Evolutionary conservation across 106 monocot genomes (phyloP).

Genomic region (Gastrodia elata): DNA sequence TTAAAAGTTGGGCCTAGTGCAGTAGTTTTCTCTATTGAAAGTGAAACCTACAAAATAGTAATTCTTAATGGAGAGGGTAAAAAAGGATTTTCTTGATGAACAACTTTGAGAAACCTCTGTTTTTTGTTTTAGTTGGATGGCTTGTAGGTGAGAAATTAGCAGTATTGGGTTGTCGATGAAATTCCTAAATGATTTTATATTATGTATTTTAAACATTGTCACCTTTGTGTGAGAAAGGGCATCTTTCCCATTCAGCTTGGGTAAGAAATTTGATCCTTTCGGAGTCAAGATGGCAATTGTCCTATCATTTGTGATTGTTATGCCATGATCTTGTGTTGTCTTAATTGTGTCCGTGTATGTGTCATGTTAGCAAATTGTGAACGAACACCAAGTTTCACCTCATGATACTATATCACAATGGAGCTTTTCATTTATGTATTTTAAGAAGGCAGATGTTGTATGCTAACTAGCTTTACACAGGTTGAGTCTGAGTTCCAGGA

Average conservation of each 20-base stretch:
- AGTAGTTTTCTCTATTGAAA: no score
- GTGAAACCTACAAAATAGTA: no score
- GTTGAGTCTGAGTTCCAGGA: conserved; percentile 89
- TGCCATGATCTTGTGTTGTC: neutral
- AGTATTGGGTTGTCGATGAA: neutral
- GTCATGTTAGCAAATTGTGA: neutral
- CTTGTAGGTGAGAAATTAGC: neutral
- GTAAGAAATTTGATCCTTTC: no score
- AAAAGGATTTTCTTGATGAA: no score
- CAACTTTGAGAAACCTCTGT: no score
- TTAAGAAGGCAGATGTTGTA: neutral
- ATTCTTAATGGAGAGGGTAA: no score
- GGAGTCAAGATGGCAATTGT: neutral
- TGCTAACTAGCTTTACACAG: conserved; percentile 27
- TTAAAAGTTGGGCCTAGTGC: no score
- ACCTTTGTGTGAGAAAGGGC: neutral
- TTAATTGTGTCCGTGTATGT: neutral
- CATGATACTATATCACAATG: conserved; percentile 1
- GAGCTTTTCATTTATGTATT: neutral
- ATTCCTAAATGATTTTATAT: neutral
- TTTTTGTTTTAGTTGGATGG: neutral
- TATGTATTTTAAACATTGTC: neutral
- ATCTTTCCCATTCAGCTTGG: neutral
- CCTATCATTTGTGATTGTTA: neutral
- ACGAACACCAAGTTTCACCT: neutral